Base-by-base conservation (phyloP, 306 rosid species). In the Cajanus cajan region DNA sequence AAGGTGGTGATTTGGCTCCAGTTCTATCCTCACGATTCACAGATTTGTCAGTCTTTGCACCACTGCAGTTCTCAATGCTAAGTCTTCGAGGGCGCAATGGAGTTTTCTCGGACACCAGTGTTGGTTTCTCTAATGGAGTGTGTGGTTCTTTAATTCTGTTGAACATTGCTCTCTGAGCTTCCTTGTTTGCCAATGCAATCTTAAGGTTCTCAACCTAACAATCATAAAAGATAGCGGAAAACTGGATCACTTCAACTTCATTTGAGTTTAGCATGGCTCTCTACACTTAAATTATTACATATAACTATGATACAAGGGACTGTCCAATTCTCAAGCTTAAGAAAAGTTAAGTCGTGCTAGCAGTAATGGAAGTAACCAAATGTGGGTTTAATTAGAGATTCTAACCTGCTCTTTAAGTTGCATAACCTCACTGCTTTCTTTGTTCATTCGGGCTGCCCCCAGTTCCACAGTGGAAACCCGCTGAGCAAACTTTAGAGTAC, bases 401-500 rank as follows among this genome's bases (percentile, higher is more conserved):
- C 68, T 65, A 72, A 93, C 99, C 96, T 93, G 96, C 70, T 88
- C 92, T 68, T 88, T 93, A 6, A 95, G 96, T 89, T 90, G 92
- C 86, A 87, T 85, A 73, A 95, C 88, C 81, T 95, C 98, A 21
- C 79, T 81, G 85, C 87, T 93, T 81, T 93, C 96, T 89, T 84
- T 91, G 85, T 93, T 95, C 59, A 77, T 19, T 41, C 88, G 88
- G 47, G 99, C 97, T 22, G 89, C 89, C 43, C 99, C 99, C 0
- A 95, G 94, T 83, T 95, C 99, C 48, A 93, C 96, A 1, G 92
- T 77, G 8, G 99, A 95, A 82, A 89, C 99, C 47, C 96, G 83
- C 79, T 90, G 98, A 78, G 99, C 94, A 85, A 95, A 95, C 84
- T 95, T 95, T 58, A 95, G 73, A 48, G 99, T 95, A 80, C 93